Evolutionary conservation across 108 stramenopile genomes (phyloP), one percentile per base, ranked within the genome.

Genomic region (Nitzschia sp.): DNA sequence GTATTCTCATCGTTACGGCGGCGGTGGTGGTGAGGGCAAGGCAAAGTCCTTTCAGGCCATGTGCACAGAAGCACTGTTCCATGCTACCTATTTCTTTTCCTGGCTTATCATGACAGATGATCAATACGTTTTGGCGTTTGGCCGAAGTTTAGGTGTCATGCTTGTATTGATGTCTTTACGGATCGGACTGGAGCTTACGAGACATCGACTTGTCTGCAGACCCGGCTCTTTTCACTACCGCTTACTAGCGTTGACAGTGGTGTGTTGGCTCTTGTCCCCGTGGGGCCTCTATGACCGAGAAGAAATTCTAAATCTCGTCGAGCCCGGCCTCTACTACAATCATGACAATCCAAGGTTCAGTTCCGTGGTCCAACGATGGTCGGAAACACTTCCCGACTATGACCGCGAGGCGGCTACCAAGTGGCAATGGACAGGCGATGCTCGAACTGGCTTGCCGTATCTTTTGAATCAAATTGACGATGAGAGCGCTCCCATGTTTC

Each of bases 371-470:
- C 23, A 72, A 24, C 27, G 84, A 36, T 92, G 84, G 85, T 81
- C 75, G 31, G 62, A 63, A 46, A 29, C 72, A 0, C 88, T 88
- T 63, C 54, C 67, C 24, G 64, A 64, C 3, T 6, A 63, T 64
- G 1, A 59, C 59, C 29, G 80, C 79, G 26, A 85, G 76, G 31
- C 42, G 19, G 33, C 61, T 23, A 93, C 87, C 3, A 79, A 77
- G 19, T 92, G 83, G 71, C 58, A 84, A 21, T 72, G 76, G 36
- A 90, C 82, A 46, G 92, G 92, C 23, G 92, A 93, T 76, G 57
- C 77, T 34, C 78, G 84, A 18, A 93, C 92, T 2, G 88, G 85
- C 0, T 71, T 93, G 19, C 89, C 92, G 3, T 93, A 89, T 63
- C 17, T 90, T 0, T 26, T 90, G 21, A 86, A 89, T 25, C 33